Evolutionary conservation across 768 basidiomycete species (phyloP), one percentile per base, ranked within the genome.

Genomic region (Kwoniella botswanensis): DNA sequence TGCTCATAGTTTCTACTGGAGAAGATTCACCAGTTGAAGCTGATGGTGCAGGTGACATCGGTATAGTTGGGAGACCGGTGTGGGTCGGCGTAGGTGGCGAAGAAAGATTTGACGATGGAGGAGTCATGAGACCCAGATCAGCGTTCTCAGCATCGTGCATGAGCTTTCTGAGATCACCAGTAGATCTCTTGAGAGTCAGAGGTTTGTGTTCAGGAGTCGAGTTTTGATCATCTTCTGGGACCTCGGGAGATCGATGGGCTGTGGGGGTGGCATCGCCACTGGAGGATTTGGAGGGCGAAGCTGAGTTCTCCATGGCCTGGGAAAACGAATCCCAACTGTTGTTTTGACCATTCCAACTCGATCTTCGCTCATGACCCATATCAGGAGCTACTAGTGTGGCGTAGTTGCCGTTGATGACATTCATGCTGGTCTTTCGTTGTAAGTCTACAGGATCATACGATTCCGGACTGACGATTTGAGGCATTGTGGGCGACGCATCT

Each of bases 301-400:
- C 55, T 18, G 53, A 12, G 35, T 42, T 43, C 18, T 68, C 69
- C 58, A 75, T 54, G 2, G 71, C 76, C 62, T 71, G 57, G 3
- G 74, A 58, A 62, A 78, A 78, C 12, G 79, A 78, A 4, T 73
- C 73, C 79, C 77, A 79, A n/a, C 63, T 72, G 18, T 56, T 72
- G 26, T 71, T 52, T 9, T 74, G 54, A 21, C 81, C 82, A 24
- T 74, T 79, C 81, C 81, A 83, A 70, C 82, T 83, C 12, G 74
- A 62, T 61, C 80, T 55, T 21, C 81, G 68, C 50, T 80, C 80
- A 61, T 82, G 80, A 4, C 56, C 65, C 29, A 41, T 18, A 13
- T 74, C 63, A 18, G 78, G 68, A 18, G 75, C 52, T 26, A 63
- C 52, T 11, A 74, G 42, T 12, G 79, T 76, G 29, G 82, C 82